These are phyloP conservation scores for Colletotrichum sp. DNA, from an alignment of 2,329 filamentous ascomycete genomes.

Conservation along the genomic window DNA sequence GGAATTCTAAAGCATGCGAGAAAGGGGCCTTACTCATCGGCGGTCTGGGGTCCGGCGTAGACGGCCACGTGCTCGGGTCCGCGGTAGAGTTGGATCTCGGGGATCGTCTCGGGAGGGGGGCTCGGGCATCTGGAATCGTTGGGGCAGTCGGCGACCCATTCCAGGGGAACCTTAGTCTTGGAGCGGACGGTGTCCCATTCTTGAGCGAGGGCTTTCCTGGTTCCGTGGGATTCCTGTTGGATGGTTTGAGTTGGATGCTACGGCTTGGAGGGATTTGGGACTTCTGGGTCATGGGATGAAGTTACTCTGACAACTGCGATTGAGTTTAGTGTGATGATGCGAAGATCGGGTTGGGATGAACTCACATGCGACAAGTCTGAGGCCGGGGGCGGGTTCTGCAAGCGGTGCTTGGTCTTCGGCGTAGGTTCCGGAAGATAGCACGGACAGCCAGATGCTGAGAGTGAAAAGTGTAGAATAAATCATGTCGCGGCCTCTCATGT, in stretches of 20 bases:
- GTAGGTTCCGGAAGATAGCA: not conserved
- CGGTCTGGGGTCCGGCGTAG: not conserved
- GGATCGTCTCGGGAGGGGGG: not conserved
- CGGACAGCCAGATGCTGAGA: not conserved
- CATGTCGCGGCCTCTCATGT: not conserved
- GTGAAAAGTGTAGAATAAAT: not conserved
- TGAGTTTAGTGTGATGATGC: not conserved
- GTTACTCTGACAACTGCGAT: not conserved
- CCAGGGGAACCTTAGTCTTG: not conserved
- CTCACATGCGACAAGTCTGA: conserved; percentile 7
- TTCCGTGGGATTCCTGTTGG: not conserved
- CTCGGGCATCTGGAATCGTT: not conserved
- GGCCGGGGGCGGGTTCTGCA: not conserved
- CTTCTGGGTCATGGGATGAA: not conserved
- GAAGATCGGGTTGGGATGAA: not conserved
- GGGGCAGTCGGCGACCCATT: not conserved
- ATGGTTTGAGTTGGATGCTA: not conserved
- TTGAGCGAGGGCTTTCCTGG: not conserved
- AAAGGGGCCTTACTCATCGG: not conserved
- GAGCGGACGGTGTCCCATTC: conserved; percentile 4
- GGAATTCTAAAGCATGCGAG: not conserved
- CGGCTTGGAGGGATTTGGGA: not conserved
- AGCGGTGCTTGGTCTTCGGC: not conserved
- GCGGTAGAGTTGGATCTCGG: not conserved
- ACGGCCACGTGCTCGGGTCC: not conserved